phyloP scores from a whole-genome alignment of 2,329 filamentous ascomycete genomes.

The Cordyceps militaris region DNA sequence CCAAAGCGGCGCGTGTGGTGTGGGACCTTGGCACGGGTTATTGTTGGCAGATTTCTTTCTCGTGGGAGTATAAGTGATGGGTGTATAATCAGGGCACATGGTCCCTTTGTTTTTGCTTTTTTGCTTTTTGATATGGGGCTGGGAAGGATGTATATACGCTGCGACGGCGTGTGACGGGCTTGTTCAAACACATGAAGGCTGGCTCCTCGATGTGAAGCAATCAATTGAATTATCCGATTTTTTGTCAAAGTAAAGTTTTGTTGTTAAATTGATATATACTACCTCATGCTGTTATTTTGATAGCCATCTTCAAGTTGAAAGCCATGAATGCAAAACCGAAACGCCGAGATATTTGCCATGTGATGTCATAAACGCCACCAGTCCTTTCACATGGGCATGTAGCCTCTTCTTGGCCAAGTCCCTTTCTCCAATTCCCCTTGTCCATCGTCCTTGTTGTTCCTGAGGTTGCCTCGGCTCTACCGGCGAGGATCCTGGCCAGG shows the following conservation, averaged over 20 bases:
- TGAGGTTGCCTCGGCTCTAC: not conserved
- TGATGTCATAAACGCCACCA: constrained; percentile 23
- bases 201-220: constrained; percentile 6
- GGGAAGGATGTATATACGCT: not conserved
- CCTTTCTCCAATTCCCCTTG: not conserved
- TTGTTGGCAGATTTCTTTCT: not conserved
- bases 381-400: not conserved
- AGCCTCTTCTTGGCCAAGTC: not conserved
- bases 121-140: not conserved
- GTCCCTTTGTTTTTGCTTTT: not conserved
- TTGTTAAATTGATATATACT: not conserved
- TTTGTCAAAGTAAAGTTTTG: not conserved
- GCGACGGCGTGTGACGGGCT: not conserved
- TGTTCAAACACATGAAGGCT: not conserved
- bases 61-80: too few relatives aligned
- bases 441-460: not conserved
- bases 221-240: not conserved
- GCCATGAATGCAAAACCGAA: not conserved
- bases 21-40: not conserved
- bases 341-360: not conserved
- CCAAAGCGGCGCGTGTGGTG: not conserved
- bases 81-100: not conserved
- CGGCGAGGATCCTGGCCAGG: constrained; percentile 19
- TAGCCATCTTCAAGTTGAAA: not conserved
- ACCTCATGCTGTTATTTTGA: not conserved